These are phyloP conservation scores for Cutaneotrichosporon cavernicola DNA, from an alignment of 1,284 basidiomycete genomes.

Conservation along the genomic window DNA sequence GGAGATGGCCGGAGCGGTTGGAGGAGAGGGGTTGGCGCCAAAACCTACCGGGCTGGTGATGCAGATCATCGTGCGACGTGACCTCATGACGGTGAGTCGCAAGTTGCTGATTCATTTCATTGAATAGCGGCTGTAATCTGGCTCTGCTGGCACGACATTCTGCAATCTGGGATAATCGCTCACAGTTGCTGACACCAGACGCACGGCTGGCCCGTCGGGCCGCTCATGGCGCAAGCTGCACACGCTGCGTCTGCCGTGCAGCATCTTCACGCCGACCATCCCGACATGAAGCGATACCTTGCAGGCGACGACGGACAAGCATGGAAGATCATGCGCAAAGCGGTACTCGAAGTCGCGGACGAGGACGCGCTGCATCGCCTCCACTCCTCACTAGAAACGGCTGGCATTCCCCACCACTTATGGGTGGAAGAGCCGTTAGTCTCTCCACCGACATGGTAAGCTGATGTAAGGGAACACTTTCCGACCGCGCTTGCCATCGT, in stretches of 20 bases:
- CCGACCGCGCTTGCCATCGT: conserved; percentile 56
- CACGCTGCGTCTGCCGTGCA: conserved; percentile 56
- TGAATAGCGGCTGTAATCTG: too few species aligned
- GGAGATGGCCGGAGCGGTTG: not conserved
- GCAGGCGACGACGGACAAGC: conserved; percentile 39
- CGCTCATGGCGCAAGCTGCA: conserved; percentile 57
- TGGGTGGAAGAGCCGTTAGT: conserved; percentile 58
- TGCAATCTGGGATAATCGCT: too few species aligned
- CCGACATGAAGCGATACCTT: conserved; percentile 45
- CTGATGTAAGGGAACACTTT: conserved; percentile 47
- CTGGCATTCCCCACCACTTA: conserved; percentile 49
- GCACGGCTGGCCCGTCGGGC: conserved; percentile 55
- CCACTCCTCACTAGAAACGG: conserved; percentile 36
- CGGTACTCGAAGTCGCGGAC: conserved; percentile 45
- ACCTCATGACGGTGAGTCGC: conserved; percentile 43
- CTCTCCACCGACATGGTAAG: not conserved
- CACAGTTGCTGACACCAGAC: conserved; percentile 26
- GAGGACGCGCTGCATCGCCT: conserved; percentile 42
- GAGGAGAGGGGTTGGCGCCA: not conserved
- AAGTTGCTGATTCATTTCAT: not conserved
- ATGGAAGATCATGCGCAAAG: conserved; percentile 49
- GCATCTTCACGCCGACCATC: conserved; percentile 36
- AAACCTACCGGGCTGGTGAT: conserved; percentile 47
- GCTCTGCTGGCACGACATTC: too few species aligned
- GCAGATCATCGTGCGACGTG: conserved; percentile 53